Evolutionary conservation across 345 rosid species (phyloP).

Genomic region (Arabis alpina): DNA sequence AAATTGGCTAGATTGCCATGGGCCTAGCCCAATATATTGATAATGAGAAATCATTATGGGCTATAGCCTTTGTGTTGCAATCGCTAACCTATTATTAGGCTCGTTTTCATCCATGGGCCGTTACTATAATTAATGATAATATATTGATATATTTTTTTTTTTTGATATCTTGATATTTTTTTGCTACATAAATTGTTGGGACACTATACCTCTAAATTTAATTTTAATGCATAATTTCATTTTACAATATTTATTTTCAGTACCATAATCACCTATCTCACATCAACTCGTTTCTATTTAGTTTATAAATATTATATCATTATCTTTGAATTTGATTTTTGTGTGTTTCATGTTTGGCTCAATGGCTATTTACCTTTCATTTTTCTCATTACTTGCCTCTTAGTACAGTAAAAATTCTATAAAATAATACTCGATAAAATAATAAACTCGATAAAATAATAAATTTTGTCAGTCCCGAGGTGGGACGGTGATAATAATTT

Average conservation of each 20-base stretch:
- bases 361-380: neutral
- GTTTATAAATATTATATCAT: neutral
- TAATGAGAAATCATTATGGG: neutral
- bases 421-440: no score
- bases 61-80: neutral
- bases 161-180: no score
- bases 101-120: neutral
- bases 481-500: no score
- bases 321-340: neutral
- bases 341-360: neutral
- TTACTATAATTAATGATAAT: neutral
- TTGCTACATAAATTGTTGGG: neutral
- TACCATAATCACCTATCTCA: no score
- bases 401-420: no score
- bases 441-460: no score
- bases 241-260: no score
- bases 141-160: no score
- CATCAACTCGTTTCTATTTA: no score
- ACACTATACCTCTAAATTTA: neutral
- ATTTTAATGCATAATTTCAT: neutral
- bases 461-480: no score
- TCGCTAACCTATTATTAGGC: neutral
- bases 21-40: neutral
- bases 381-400: no score
- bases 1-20: neutral